Evolutionary conservation across 176 grass and related monocot genomes (phyloP).

Genomic region (Aegilops speltoides): DNA sequence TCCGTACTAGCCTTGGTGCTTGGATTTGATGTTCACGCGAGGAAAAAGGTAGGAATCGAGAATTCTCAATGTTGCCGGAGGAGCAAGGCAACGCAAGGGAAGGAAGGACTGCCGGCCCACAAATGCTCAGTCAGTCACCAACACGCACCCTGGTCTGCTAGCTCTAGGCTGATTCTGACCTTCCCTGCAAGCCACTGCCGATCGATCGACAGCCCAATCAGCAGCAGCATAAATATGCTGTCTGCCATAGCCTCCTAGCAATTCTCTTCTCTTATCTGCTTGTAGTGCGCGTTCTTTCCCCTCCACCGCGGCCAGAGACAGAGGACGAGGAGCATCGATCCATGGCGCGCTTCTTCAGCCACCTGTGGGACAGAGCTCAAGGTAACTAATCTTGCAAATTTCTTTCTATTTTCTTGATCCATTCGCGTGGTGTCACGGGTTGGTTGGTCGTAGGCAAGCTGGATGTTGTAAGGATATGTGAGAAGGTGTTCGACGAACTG

Average conservation of each 20-base stretch:
- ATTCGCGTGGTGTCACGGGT: background rate
- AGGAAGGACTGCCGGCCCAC: background rate
- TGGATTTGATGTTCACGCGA: conserved; percentile 10
- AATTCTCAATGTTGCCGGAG: background rate
- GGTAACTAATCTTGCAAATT: background rate
- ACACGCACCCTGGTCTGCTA: background rate
- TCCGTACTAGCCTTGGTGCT: background rate
- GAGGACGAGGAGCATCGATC: background rate
- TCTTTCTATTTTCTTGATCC: no score
- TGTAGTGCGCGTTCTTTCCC: background rate
- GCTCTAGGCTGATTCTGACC: conserved; percentile 23
- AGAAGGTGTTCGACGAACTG: conserved; percentile 44
- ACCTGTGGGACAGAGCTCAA: conserved; percentile 47
- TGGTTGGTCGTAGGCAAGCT: conserved; percentile 44
- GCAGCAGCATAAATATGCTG: background rate
- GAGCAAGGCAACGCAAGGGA: conserved; percentile 17
- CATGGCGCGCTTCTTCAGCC: conserved; percentile 37
- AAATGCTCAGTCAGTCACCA: conserved; percentile 8
- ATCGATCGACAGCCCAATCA: background rate
- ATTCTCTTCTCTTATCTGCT: background rate
- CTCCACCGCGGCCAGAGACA: background rate
- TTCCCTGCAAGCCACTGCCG: conserved; percentile 37
- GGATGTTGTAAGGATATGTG: conserved; percentile 51
- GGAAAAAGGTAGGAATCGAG: background rate
- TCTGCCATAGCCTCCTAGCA: no score